A percentile compares a stretch with the other conserved stretches of the same genome.
Conservation (phyloP, 495 filamentous ascomycete species). For the Hyaloscypha finlandica region DNA sequence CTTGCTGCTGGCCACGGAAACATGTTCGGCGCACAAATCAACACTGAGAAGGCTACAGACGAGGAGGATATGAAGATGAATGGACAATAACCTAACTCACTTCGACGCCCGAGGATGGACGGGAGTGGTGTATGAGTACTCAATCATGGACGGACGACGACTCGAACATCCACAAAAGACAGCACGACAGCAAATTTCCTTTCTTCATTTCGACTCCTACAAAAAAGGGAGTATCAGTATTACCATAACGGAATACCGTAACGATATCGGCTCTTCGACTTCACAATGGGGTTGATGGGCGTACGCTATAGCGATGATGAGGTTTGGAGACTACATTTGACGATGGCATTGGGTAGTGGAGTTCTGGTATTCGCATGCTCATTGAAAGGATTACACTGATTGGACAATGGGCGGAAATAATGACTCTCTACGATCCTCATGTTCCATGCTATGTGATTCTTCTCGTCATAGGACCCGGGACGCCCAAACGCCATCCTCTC, state of each 20-base stretch:
- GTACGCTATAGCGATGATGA: background rate
- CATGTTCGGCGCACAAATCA: conserved; percentile 27
- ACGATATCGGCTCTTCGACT: conserved; percentile 4
- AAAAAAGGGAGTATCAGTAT: background rate
- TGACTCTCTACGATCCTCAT: conserved; percentile 11
- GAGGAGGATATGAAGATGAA: conserved; percentile 18
- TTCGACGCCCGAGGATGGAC: background rate
- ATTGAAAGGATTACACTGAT: conserved; percentile 8
- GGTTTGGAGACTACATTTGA: conserved; percentile 2
- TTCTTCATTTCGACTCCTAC: conserved; percentile 5
- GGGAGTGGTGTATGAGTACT: conserved; percentile 15
- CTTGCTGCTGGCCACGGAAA: conserved; percentile 34
- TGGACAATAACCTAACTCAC: conserved; percentile 14
- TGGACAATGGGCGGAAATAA: conserved; percentile 22
- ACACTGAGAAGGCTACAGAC: background rate
- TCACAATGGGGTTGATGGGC: background rate
- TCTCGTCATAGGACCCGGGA: background rate
- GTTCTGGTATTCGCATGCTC: conserved; percentile 11
- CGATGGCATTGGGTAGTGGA: conserved; percentile 28
- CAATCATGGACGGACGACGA: background rate
- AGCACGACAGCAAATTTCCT: conserved; percentile 7
- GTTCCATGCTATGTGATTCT: background rate
- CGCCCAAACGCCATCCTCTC: conserved; percentile 1
- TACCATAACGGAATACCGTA: background rate
- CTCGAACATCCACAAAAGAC: conserved; percentile 3